Percentiles rank a stretch among this genome's conserved stretches.
These are phyloP conservation scores for Apiotrichum brassicae DNA, from an alignment of 1,284 basidiomycete species.

Conservation along the genomic window DNA sequence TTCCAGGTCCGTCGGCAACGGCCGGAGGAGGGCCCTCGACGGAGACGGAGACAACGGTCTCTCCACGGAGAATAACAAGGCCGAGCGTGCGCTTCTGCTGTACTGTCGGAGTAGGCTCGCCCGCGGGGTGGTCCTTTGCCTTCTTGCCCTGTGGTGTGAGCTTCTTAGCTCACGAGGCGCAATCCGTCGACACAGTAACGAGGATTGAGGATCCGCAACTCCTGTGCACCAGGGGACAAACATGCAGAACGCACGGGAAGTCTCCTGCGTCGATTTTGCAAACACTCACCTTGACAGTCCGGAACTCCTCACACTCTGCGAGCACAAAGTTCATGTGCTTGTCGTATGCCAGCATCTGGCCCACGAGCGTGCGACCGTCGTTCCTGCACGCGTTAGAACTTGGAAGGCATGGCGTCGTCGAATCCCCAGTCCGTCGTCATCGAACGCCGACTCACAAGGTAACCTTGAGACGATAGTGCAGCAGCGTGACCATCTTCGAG, in stretches of 20 bases:
- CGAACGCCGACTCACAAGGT: conserved; percentile 65
- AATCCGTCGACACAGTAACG: too few species aligned
- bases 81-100: conserved; percentile 96
- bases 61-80: conserved; percentile 90
- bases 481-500: conserved; percentile 94
- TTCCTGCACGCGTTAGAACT: conserved; percentile 50
- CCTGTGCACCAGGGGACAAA: too few species aligned
- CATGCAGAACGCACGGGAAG: too few species aligned
- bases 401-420: too few species aligned
- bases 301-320: conserved; percentile 94
- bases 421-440: too few species aligned
- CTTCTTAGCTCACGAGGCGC: background rate
- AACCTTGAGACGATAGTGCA: conserved; percentile 96
- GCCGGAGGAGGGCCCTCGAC: conserved; percentile 98
- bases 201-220: too few species aligned
- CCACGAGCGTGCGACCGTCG: conserved; percentile 90
- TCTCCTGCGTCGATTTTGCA: too few species aligned
- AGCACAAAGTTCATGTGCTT: conserved; percentile 99
- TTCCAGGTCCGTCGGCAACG: conserved; percentile 63
- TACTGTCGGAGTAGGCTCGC: conserved; percentile 65
- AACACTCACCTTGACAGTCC: conserved; percentile 58
- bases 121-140: conserved; percentile 39
- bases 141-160: conserved; percentile 41
- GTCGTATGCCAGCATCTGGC: conserved; percentile 99
- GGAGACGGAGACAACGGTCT: conserved; percentile 89